Evolutionary conservation across 2,329 filamentous ascomycete genomes (phyloP), one percentile per base, ranked within the genome.

Genomic region (Hypoxylon sp.): DNA sequence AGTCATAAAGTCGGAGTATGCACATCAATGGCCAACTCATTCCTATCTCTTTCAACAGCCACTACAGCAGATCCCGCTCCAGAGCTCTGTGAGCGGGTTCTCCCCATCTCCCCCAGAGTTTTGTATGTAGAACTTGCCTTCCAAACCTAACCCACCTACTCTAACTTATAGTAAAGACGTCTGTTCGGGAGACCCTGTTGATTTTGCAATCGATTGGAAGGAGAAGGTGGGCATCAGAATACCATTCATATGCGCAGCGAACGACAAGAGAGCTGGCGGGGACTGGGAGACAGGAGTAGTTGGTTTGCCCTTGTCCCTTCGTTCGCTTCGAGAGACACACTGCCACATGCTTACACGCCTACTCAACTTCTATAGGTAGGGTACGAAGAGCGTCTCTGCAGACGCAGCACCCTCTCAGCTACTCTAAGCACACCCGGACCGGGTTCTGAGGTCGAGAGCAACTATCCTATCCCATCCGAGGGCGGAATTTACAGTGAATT

Each of bases 251-350:
- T 93, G 91, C 72, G 87, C 89, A 61, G 92, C 92, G 52, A 93
- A 94, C 80, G 92, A 94, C 77, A 92, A 91, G 76, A 85, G 91
- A 39, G 86, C 92, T 0, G 92, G 92, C 9, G 92, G 92, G n/a
- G 91, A 94, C 76, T 94, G 92, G 92, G 91, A 94, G 73, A 91
- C 86, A 5, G 85, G 84, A 67, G 83, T 81, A 11, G 78, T 71
- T 5, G 60, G 63, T 54, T 14, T 22, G 2, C 29, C 51, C 17
- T 8, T 8, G 26, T 22, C 24, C 22, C 19, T 3, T 87, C 86
- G 81, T 87, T 11, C 84, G 33, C 19, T 10, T 22, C 17, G 9
- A 6, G 10, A 14, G 9, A 24, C 35, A 17, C 3, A 17, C 17
- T 46, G 39, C 33, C 17, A 50, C 22, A 51, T 62, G 48, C 58